Conservation (phyloP, 2,329 filamentous ascomycete species). For the Paradendryphiella salina region DNA sequence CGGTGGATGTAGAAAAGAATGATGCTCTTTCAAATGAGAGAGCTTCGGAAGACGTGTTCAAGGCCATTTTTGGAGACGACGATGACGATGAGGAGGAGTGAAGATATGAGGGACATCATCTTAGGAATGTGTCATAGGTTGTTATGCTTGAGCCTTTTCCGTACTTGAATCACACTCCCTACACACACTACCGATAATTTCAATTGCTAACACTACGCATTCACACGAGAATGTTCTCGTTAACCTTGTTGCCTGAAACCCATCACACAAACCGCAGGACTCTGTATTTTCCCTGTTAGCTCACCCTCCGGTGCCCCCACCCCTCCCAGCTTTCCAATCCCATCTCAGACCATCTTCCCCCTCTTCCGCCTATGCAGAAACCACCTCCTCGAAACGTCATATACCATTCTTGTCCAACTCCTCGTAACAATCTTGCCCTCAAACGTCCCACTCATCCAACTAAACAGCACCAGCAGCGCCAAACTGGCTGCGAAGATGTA, state of each 20-base stretch:
- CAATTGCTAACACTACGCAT: too few species aligned
- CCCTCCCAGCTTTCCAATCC: neutral
- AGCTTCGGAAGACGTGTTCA: constrained; percentile 81
- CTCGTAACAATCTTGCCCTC: constrained; percentile 59
- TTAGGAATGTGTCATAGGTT: neutral
- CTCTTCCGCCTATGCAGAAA: constrained; percentile 26
- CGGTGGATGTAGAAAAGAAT: constrained; percentile 73
- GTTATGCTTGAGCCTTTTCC: neutral
- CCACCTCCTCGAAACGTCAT: constrained; percentile 35
- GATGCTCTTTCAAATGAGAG: constrained; percentile 74
- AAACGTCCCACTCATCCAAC: constrained; percentile 60
- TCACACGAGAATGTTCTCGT: too few species aligned
- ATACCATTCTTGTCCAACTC: constrained; percentile 44
- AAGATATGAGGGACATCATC: neutral
- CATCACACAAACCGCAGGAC: too few species aligned
- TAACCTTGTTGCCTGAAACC: too few species aligned
- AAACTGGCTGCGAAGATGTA: constrained; percentile 65
- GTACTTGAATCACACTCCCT: too few species aligned
- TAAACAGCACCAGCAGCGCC: constrained; percentile 61
- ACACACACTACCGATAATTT: too few species aligned
- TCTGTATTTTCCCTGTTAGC: too few species aligned
- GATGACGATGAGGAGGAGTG: constrained; percentile 61
- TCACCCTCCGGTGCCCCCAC: too few species aligned
- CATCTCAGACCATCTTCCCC: constrained; percentile 17
- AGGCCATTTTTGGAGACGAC: constrained; percentile 90